Conservation (phyloP, 139 green algal genomes). For the Nannochloris sp. region DNA sequence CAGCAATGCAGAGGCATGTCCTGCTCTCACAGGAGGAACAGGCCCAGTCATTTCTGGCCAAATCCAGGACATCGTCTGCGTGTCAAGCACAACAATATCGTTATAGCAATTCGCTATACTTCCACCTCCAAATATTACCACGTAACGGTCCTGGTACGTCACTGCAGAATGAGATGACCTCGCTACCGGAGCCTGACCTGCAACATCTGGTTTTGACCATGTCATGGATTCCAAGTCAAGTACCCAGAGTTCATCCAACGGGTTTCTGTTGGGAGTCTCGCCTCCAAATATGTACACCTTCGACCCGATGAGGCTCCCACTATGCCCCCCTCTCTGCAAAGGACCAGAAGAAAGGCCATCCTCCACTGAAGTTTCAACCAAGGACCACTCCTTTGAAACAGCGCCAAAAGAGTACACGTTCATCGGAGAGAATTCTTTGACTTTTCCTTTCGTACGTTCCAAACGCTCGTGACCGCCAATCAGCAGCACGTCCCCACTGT, state of each 20-base stretch:
- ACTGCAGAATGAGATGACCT: conserved; percentile 62
- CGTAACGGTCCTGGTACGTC: conserved; percentile 39
- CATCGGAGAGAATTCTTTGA: conserved; percentile 43
- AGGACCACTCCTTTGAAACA: conserved; percentile 37
- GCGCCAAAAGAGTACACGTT: conserved; percentile 58
- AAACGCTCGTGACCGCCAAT: conserved; percentile 79
- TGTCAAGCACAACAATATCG: conserved; percentile 78
- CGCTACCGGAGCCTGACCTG: conserved; percentile 31
- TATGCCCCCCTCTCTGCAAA: conserved; percentile 63
- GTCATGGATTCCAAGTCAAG: conserved; percentile 56
- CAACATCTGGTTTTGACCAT: conserved; percentile 29
- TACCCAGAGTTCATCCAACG: conserved; percentile 52
- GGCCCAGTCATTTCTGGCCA: conserved; percentile 27
- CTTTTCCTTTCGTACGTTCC: conserved; percentile 24
- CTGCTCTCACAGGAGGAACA: conserved; percentile 57
- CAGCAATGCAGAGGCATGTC: conserved; percentile 60
- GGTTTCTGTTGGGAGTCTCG: conserved; percentile 57
- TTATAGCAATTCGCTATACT: conserved; percentile 78
- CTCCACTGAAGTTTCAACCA: not conserved
- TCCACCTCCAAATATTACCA: conserved; percentile 70
- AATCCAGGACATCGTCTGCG: conserved; percentile 51
- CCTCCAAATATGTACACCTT: conserved; percentile 75
- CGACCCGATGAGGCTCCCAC: conserved; percentile 46
- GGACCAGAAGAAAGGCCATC: conserved; percentile 28
- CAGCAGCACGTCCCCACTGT: conserved; percentile 50